Conservation (phyloP, 1,139 yeast species). For the Ashbya aceris region DNA sequence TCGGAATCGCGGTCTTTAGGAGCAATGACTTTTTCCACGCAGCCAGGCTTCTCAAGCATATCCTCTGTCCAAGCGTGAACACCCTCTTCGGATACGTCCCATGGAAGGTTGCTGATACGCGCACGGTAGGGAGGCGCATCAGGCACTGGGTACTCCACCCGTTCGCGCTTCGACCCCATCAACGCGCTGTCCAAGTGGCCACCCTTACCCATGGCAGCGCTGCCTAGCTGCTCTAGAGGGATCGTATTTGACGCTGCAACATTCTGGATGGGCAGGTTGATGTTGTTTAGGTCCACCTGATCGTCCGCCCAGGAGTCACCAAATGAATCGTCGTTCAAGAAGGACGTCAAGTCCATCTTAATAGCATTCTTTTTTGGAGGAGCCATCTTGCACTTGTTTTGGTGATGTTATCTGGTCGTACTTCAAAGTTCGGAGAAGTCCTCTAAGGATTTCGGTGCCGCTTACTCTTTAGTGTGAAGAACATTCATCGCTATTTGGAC, state of each 20-base stretch:
- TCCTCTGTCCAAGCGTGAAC: conserved; percentile 61
- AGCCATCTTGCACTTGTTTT: conserved; percentile 30
- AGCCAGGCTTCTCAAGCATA: conserved; percentile 48
- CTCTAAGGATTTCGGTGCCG: no score
- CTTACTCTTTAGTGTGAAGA: no score
- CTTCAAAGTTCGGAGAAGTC: no score
- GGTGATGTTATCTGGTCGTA: background rate
- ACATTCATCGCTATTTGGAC: no score
- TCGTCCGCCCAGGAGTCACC: conserved; percentile 75
- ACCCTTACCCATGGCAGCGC: conserved; percentile 17
- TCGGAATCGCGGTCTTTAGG: conserved; percentile 62
- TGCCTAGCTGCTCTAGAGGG: conserved; percentile 25
- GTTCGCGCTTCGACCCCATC: conserved; percentile 32
- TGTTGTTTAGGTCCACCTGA: conserved; percentile 60
- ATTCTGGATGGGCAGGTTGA: conserved; percentile 41
- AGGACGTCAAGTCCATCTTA: conserved; percentile 48
- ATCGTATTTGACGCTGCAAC: conserved; percentile 22
- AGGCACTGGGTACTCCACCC: conserved; percentile 78
- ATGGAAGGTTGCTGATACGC: conserved; percentile 75
- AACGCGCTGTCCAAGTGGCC: conserved; percentile 33
- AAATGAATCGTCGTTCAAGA: conserved; percentile 42
- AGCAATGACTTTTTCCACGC: conserved; percentile 45
- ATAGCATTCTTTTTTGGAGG: conserved; percentile 47
- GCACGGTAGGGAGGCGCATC: conserved; percentile 90
- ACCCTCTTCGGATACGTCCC: conserved; percentile 64